Percentiles rank a stretch among this genome's conserved stretches.
Conservation (phyloP, 192 early-diverging fungal species). For the Fimicolochytrium jonesii region DNA sequence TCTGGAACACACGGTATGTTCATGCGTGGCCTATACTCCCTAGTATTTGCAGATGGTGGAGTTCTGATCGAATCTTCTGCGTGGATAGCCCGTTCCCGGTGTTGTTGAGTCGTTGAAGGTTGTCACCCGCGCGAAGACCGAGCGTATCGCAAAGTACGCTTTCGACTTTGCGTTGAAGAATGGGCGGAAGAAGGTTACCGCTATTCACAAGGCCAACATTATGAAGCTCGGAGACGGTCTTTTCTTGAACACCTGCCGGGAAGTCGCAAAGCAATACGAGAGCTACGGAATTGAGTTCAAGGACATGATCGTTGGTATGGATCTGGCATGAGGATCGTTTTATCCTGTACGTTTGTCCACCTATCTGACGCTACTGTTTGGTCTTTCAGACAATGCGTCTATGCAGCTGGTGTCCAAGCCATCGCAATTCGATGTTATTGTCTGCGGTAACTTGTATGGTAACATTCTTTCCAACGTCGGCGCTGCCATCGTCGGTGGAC, state of each 20-base stretch:
- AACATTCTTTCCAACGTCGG: conserved; percentile 99
- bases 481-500: conserved; percentile 92
- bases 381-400: conserved; percentile 98
- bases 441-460: conserved; percentile 99
- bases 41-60: too few relatives aligned
- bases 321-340: too few relatives aligned
- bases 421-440: conserved; percentile 98
- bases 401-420: conserved; percentile 99
- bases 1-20: conserved; percentile 82
- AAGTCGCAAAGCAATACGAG: conserved; percentile 92
- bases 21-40: too few relatives aligned
- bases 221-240: conserved; percentile 99
- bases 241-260: conserved; percentile 94
- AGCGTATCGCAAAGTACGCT: conserved; percentile 97
- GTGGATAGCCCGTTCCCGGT: conserved; percentile 81
- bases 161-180: conserved; percentile 99
- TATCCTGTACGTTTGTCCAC: too few relatives aligned
- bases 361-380: too few relatives aligned
- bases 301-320: conserved; percentile 99
- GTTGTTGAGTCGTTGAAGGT: conserved; percentile 99
- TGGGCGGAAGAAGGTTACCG: conserved; percentile 95
- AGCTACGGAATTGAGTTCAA: conserved; percentile 84
- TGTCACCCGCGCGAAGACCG: conserved; percentile 92
- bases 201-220: conserved; percentile 99
- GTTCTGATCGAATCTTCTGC: too few relatives aligned